phyloP scores from a whole-genome alignment of 768 basidiomycete species.

The Suillus plorans region DNA sequence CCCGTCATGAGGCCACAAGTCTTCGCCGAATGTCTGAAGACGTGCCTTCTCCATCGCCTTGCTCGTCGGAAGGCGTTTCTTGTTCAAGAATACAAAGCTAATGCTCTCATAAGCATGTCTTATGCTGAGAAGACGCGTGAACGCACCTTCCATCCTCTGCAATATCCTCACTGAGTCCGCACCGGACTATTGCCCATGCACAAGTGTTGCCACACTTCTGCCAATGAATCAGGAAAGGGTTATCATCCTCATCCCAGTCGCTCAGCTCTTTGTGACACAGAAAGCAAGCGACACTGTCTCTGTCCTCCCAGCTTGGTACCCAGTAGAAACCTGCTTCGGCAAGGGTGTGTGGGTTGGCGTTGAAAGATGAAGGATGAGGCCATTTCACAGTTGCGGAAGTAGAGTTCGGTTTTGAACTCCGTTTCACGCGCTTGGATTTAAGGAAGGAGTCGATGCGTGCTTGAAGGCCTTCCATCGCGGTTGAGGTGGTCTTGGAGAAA shows the following conservation, averaged over 20 bases:
- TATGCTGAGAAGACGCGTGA: neutral
- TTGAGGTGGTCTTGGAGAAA: constrained; percentile 11
- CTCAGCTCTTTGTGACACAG: constrained; percentile 79
- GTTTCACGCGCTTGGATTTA: constrained; percentile 60
- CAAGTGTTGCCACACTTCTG: constrained; percentile 65
- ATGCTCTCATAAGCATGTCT: neutral
- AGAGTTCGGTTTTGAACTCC: constrained; percentile 44
- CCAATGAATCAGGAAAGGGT: constrained; percentile 84
- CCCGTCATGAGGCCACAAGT: constrained; percentile 81
- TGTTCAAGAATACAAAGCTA: constrained; percentile 62
- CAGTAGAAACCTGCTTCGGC: constrained; percentile 92
- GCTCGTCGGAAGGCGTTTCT: constrained; percentile 61
- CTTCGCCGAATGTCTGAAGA: constrained; percentile 60
- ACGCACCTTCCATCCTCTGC: constrained; percentile 58
- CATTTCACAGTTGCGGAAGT: constrained; percentile 57
- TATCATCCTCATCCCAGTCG: constrained; percentile 84
- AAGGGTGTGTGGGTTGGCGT: constrained; percentile 70
- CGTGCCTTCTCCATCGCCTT: constrained; percentile 74
- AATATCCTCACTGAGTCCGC: constrained; percentile 60
- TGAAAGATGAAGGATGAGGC: constrained; percentile 68
- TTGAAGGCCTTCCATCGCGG: constrained; percentile 51
- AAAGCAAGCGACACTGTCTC: constrained; percentile 82
- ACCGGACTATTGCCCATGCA: constrained; percentile 81
- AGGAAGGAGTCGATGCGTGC: constrained; percentile 68
- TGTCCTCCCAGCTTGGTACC: constrained; percentile 62